Base-by-base conservation (phyloP, 2,329 filamentous ascomycete genomes). In the Exophiala viscosa region DNA sequence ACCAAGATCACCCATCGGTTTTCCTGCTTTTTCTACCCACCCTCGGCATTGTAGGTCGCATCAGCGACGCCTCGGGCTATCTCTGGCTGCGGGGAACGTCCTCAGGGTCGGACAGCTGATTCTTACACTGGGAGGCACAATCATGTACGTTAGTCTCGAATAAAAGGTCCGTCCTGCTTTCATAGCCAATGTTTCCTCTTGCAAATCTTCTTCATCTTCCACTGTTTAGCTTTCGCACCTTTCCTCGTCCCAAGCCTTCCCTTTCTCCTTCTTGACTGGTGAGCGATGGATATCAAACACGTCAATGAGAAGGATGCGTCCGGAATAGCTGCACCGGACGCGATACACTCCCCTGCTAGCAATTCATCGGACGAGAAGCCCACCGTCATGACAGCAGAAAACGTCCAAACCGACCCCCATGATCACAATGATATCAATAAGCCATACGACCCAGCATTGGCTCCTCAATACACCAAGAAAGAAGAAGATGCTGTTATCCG, bases 401-500 rank as follows among this genome's bases (percentile, higher is more conserved):
- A 49, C 20, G 32, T 55, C 15, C 31, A 32, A 33, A 17, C 36
- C 28, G 33, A 18, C 9, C 18, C 32, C 8, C 17, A 36, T 13
- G 28, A 9, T 3, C 54, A 54, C 43, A 57, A 57, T 36, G 54
- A 50, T 32, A 41, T 57, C 43, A 28, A 20, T 28, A 31, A 47
- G 14, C 43, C 35, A 11, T 57, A 53, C 17, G 47, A 57, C 34
- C 50, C 36, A 10, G 11, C 15, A 18, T 11, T 45, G 13, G 54
- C 54, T 11, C 54, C 54, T 9, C 41, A 17, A 17, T 57, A 53
- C 31, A 56, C 52, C 47, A 41, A 56, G 33, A 42, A 55, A 32
- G 58, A 60, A 42, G 55, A 60, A 42, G 46, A 55, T 39, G 50
- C 38, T 18, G 58, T 60, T 32, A 54, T 60, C 14, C 52, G 55